Evolutionary conservation across 2,329 filamentous ascomycete species (phyloP), one percentile per base, ranked within the genome.

Genomic region (Monilinia fructicola): DNA sequence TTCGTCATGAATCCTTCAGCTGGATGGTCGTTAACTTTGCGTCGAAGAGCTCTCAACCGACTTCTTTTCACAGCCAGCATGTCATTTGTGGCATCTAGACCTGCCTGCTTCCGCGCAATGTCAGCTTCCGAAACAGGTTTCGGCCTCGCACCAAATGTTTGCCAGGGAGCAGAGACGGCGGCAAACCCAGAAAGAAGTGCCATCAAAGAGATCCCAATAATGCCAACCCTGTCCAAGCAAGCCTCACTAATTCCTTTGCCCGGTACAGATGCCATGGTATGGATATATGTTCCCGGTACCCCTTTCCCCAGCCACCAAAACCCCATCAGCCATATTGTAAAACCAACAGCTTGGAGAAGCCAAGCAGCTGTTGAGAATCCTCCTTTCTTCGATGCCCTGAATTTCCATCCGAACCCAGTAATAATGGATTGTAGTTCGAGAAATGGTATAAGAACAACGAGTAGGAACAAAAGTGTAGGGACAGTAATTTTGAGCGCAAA

Each of bases 101-200:
- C 92, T 1, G 89, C 87, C 76, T 93, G 87, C 76, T 94, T 95
- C 60, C 92, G 85, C 59, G 85, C 81, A 58, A 96, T 84, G 71
- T 94, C 90, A 12, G 86, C 82, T 61, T 96, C 91, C 0, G 89
- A 88, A 23, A 93, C 85, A 4, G 85, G 85, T 40, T 84, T 82
- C 42, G 85, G 80, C 50, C 84, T 85, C 40, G 87, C 86, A 31
- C 87, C 85, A 78, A 96, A 92, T 0, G 87, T 91, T 74, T 96
- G 90, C 91, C 92, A 96, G 1, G 93, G 87, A 1, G 90, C 90
- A 31, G 90, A 93, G 44, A 96, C 90, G n/a, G 91, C 91, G 7
- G 92, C 92, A 73, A 96, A 96, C 0, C 92, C 92, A 9, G 92
- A 92, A n/a, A 96, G 81, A 18, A 93, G 83, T 21, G 92, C 92